Percentiles rank a stretch among this genome's conserved stretches.
Conservation (phyloP, 192 early-diverging fungal species). For the Geosiphon pyriformis region DNA sequence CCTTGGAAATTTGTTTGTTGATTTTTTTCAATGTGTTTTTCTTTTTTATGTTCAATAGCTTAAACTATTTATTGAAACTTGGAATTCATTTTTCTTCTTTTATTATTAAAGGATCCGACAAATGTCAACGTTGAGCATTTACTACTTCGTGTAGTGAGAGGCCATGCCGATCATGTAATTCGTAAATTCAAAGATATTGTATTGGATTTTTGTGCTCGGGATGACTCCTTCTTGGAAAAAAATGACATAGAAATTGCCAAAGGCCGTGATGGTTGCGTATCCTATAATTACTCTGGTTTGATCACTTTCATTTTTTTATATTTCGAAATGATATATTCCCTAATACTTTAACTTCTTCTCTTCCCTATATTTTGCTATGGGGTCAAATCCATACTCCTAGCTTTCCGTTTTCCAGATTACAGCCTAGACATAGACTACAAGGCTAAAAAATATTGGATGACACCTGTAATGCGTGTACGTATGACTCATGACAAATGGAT, state of each 20-base stretch:
- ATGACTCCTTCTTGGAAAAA: neutral
- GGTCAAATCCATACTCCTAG: neutral
- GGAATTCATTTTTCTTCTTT: neutral
- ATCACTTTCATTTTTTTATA: neutral
- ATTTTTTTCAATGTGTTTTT: neutral
- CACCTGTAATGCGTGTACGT: neutral
- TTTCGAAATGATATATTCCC: neutral
- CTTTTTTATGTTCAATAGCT: neutral
- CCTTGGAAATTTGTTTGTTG: conserved; percentile 6
- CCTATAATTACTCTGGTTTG: neutral
- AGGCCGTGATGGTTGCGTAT: conserved; percentile 7
- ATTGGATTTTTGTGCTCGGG: neutral
- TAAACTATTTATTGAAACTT: too few species aligned
- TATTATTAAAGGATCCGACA: neutral
- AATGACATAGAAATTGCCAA: neutral
- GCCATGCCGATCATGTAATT: neutral
- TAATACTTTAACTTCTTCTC: neutral
- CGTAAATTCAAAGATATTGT: neutral
- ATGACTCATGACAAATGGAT: neutral
- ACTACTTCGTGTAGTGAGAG: neutral
- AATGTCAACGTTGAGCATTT: conserved; percentile 10
- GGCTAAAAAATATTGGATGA: neutral
- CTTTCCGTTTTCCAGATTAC: neutral
- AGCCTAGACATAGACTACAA: neutral
- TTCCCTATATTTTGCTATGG: neutral